These are phyloP conservation scores for Phytophthora pinifolia DNA, from an alignment of 352 stramenopile species.

Conservation along the genomic window DNA sequence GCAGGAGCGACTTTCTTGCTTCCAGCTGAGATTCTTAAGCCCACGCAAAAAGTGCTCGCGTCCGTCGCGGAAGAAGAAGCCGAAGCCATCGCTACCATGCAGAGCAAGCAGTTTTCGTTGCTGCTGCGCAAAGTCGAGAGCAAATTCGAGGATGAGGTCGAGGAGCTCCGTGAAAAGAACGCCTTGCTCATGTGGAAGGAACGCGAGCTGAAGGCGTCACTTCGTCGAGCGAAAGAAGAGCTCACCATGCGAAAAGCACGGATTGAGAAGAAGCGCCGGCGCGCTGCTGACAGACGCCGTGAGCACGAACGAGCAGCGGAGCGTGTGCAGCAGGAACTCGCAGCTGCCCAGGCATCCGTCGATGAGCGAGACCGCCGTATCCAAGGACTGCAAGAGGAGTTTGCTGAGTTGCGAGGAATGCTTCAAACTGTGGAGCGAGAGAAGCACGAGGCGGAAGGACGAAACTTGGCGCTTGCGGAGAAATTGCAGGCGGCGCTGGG, in stretches of 20 bases:
- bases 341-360: slow-evolving; percentile 16
- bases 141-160: slow-evolving; percentile 79
- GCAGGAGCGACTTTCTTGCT: slow-evolving; percentile 11
- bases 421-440: slow-evolving; percentile 36
- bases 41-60: slow-evolving; percentile 11
- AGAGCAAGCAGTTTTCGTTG: slow-evolving; percentile 60
- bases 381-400: slow-evolving; percentile 25
- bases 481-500: slow-evolving; percentile 61
- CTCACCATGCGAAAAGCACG: slow-evolving; percentile 62
- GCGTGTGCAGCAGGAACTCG: slow-evolving; percentile 42
- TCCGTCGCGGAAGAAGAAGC: slow-evolving; percentile 31
- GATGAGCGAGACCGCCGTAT: slow-evolving; percentile 15
- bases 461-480: slow-evolving; percentile 53
- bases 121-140: slow-evolving; percentile 76
- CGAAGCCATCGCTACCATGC: slow-evolving; percentile 17
- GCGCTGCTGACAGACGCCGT: slow-evolving; percentile 54
- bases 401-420: slow-evolving; percentile 19
- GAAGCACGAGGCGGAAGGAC: slow-evolving; percentile 43
- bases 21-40: slow-evolving; percentile 32
- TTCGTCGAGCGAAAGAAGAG: slow-evolving; percentile 63
- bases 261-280: slow-evolving; percentile 73
- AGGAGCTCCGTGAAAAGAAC: slow-evolving; percentile 70
- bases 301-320: slow-evolving; percentile 60
- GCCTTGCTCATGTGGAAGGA: slow-evolving; percentile 67
- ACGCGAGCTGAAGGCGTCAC: slow-evolving; percentile 69